A percentile compares a stretch with the other conserved stretches of the same genome.
phyloP scores from a whole-genome alignment of 768 basidiomycete species.

The Gelatoporia subvermispora region DNA sequence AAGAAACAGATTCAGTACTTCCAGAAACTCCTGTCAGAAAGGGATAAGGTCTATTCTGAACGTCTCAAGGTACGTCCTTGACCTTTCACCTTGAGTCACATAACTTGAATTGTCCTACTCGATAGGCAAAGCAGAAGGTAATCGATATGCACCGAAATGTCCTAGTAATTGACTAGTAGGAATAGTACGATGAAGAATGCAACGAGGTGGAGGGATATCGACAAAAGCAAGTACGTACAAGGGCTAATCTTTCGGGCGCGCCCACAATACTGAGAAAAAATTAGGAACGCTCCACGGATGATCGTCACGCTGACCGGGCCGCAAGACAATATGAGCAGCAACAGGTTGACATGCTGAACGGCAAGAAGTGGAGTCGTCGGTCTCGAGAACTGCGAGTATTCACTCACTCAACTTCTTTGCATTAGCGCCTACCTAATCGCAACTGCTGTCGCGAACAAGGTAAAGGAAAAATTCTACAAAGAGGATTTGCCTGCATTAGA shows the following conservation, averaged over 20 bases:
- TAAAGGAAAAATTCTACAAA: constrained; percentile 68
- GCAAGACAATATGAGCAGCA: constrained; percentile 76
- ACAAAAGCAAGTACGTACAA: constrained; percentile 65
- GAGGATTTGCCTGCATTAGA: constrained; percentile 65
- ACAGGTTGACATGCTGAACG: constrained; percentile 69
- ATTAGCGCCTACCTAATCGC: constrained; percentile 66
- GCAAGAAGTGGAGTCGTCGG: constrained; percentile 62
- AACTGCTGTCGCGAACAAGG: constrained; percentile 61
- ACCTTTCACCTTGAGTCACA: neutral
- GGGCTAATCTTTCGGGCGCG: neutral
- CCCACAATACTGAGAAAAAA: constrained; percentile 7
- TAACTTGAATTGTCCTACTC: constrained; percentile 4
- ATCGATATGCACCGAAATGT: neutral
- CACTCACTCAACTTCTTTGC: neutral
- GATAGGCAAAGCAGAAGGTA: neutral
- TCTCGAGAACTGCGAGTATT: neutral
- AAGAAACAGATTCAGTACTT: constrained; percentile 74
- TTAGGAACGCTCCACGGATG: constrained; percentile 64
- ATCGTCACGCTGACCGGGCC: constrained; percentile 69
- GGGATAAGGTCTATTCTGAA: constrained; percentile 64
- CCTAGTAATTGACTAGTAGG: constrained; percentile 3
- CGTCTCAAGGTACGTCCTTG: constrained; percentile 55
- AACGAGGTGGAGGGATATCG: constrained; percentile 64
- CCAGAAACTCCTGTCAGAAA: constrained; percentile 63
- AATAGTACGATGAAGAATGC: constrained; percentile 78